Base-by-base conservation (phyloP, 2,329 filamentous ascomycete species). In the Botrytis porri region DNA sequence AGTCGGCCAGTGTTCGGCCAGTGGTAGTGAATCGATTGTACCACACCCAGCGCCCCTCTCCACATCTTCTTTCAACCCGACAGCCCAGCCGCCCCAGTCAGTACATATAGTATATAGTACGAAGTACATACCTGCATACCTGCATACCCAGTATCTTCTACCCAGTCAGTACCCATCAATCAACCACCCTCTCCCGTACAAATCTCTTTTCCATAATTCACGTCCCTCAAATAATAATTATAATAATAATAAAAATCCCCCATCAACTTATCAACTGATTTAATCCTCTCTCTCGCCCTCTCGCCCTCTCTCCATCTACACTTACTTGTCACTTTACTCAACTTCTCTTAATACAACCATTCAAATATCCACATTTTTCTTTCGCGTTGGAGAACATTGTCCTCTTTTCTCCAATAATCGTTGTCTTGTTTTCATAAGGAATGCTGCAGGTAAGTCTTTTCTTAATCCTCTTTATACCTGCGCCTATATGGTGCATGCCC, bases 381-480 rank as follows among this genome's bases (percentile, higher is more conserved):
- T 54, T 54, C 25, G 43, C 20, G 39, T 16, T 7, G n/a, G 29
- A 43, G 18, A 22, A 29, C 32, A 45, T 45, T 29, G 16, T 43
- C 29, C 51, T 29, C 51, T 54, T 7, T n/a, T 8, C n/a, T 32
- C 41, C 61, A 43, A 22, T 45, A 63, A 22, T 54, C 45, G 10
- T 41, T 57, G 25, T 7, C 29, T 39, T 54, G 10, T 67, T 18
- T 25, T n/a, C 2, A 51, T n/a, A 20, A 79, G 76, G 76, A 79
- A 80, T 81, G 78, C 77, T 79, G 76, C 79, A 80, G 78, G 80
- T 81, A 79, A 80, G 80, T 54, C 51, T 18, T 54, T 54, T 77
- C 75, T 61, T 48, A 35, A 41, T 51, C 10, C 32, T 63, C 39
- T 74, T 74, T 59, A 32, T 54, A 67, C 41, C 20, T 32, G 51